phyloP scores from a whole-genome alignment of 2,329 filamentous ascomycete genomes.

The Alternaria triticina region DNA sequence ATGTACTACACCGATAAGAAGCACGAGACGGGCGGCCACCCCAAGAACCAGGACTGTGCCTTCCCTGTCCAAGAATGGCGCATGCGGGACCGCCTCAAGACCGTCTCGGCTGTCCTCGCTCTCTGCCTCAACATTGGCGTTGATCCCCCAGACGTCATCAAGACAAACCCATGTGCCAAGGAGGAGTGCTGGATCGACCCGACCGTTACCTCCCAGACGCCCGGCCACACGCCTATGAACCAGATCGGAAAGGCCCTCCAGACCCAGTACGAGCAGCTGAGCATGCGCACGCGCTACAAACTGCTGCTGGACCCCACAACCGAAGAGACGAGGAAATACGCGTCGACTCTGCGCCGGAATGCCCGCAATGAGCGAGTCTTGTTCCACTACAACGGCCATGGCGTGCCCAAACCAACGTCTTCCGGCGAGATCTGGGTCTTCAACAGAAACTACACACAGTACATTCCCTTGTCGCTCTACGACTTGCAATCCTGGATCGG shows the following conservation, averaged over 20 bases:
- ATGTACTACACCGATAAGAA: constrained; percentile 99
- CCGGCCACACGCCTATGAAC: constrained; percentile 81
- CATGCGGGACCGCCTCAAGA: constrained; percentile 95
- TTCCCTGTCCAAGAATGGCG: constrained; percentile 87
- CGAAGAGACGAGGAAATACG: constrained; percentile 97
- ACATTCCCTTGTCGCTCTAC: constrained; percentile 94
- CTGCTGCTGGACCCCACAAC: constrained; percentile 95
- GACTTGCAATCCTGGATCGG: constrained; percentile 96
- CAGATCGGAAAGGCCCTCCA: constrained; percentile 97
- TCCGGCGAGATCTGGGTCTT: constrained; percentile 99
- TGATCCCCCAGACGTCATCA: constrained; percentile 94
- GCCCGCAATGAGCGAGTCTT: constrained; percentile 95
- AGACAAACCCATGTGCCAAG: constrained; percentile 90
- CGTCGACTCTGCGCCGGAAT: constrained; percentile 84
- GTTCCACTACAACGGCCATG: constrained; percentile 99
- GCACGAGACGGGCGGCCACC: constrained; percentile 91
- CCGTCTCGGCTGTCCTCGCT: constrained; percentile 90
- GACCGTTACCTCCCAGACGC: constrained; percentile 72
- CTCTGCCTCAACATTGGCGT: constrained; percentile 97
- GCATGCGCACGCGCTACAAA: constrained; percentile 95
- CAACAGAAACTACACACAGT: constrained; percentile 98
- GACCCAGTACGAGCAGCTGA: constrained; percentile 93
- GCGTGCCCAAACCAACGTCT: constrained; percentile 91
- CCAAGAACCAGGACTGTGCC: constrained; percentile 64
- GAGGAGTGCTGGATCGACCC: constrained; percentile 98